A percentile compares a stretch with the other conserved stretches of the same genome.
phyloP scores from a whole-genome alignment of 2,329 filamentous ascomycete genomes.

The Cercospora brassicicola region DNA sequence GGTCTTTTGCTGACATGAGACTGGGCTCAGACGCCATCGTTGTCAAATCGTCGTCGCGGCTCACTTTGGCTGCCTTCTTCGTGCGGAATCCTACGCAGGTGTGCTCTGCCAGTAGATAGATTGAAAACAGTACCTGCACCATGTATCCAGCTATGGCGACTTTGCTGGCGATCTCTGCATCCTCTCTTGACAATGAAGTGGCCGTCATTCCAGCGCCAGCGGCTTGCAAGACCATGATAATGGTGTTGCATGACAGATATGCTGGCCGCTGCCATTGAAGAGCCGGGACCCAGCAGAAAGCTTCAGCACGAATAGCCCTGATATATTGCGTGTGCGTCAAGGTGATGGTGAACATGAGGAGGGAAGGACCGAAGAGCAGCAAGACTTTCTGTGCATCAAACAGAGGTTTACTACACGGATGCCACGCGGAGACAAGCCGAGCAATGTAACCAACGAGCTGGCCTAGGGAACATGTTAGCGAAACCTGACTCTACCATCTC shows the following conservation, averaged over 20 bases:
- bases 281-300: slow-evolving; percentile 6
- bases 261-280: slow-evolving; percentile 2
- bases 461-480: neutral
- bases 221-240: slow-evolving; percentile 6
- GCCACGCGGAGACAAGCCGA: neutral
- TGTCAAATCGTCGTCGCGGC: neutral
- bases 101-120: slow-evolving; percentile 15
- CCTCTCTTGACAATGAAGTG: neutral
- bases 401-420: slow-evolving; percentile 9
- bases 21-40: neutral
- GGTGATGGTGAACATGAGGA: slow-evolving; percentile 17
- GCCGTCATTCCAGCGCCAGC: slow-evolving; percentile 5
- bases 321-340: slow-evolving; percentile 11
- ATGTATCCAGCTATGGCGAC: slow-evolving; percentile 13
- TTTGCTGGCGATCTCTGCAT: slow-evolving; percentile 9
- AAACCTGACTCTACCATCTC: neutral
- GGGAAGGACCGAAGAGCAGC: slow-evolving; percentile 12
- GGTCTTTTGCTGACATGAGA: neutral
- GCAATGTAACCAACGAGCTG: slow-evolving; percentile 10
- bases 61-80: neutral
- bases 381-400: slow-evolving; percentile 11
- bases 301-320: neutral
- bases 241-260: slow-evolving; percentile 8
- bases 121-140: slow-evolving; percentile 15
- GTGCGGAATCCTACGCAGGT: neutral